Conservation (phyloP, 2,329 filamentous ascomycete genomes). For the Beauveria sp. region DNA sequence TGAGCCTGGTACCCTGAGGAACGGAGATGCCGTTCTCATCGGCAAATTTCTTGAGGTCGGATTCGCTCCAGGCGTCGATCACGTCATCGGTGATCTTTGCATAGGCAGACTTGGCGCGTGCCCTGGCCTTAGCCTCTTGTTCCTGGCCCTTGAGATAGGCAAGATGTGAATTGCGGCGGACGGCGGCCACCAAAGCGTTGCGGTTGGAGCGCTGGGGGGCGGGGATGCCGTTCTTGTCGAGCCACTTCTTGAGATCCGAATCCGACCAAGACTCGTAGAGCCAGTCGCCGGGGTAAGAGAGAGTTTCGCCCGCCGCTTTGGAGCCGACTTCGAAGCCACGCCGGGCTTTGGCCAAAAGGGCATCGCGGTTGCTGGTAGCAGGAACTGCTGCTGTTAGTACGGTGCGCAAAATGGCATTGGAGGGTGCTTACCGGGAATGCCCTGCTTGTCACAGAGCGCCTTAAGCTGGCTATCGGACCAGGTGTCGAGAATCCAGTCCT, state of each 20-base stretch:
- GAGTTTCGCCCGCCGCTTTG: constrained; percentile 65
- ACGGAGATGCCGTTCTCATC: constrained; percentile 83
- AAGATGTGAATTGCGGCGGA: constrained; percentile 84
- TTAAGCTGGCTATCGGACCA: constrained; percentile 94
- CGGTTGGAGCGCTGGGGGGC: constrained; percentile 77
- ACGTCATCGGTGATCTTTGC: constrained; percentile 72
- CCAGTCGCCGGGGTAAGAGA: constrained; percentile 90
- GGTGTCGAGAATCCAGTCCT: constrained; percentile 91
- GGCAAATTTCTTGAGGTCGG: constrained; percentile 81
- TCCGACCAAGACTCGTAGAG: constrained; percentile 86
- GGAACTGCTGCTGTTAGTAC: constrained; percentile 45
- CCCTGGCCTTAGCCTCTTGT: constrained; percentile 50
- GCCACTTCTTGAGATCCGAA: constrained; percentile 88
- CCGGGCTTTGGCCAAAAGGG: constrained; percentile 67
- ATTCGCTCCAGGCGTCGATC: constrained; percentile 84
- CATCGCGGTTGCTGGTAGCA: constrained; percentile 79
- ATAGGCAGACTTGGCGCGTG: constrained; percentile 62
- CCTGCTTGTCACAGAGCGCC: constrained; percentile 81
- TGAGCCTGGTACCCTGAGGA: constrained; percentile 83
- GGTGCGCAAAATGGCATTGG: neutral
- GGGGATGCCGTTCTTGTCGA: constrained; percentile 79
- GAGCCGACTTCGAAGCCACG: constrained; percentile 74
- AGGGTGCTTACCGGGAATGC: constrained; percentile 55
- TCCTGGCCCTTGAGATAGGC: constrained; percentile 63
- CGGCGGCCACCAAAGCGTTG: constrained; percentile 79